A percentile compares a stretch with the other conserved stretches of the same genome.
These are phyloP conservation scores for Sarocladium kiliense DNA, from an alignment of 2,329 filamentous ascomycete species.

Conservation along the genomic window DNA sequence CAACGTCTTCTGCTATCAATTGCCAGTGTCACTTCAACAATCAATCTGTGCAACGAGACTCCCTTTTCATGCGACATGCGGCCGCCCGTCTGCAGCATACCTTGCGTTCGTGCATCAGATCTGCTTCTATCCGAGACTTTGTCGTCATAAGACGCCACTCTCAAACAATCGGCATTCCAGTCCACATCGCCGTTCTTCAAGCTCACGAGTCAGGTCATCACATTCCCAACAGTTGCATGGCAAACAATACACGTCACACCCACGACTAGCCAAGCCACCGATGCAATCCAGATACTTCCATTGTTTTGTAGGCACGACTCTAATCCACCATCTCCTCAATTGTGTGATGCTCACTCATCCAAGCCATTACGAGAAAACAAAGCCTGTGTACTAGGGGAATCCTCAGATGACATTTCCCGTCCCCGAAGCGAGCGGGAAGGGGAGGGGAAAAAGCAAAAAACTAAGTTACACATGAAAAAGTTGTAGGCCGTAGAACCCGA, in stretches of 20 bases:
- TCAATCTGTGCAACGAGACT: too few species aligned
- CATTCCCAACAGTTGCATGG: background rate
- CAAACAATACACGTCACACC: background rate
- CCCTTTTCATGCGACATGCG: too few species aligned
- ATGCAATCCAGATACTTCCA: background rate
- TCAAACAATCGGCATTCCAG: background rate
- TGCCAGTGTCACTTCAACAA: too few species aligned
- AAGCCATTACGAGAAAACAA: background rate
- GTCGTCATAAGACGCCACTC: background rate
- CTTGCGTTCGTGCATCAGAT: too few species aligned
- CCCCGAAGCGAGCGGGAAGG: background rate
- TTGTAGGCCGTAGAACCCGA: slow-evolving; percentile 6
- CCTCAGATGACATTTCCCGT: background rate
- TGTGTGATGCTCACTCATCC: background rate
- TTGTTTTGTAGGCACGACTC: slow-evolving; percentile 1
- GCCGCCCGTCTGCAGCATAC: too few species aligned
- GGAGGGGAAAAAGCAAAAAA: background rate
- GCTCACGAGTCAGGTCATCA: background rate
- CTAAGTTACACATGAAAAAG: slow-evolving; percentile 7
- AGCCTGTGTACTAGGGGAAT: background rate
- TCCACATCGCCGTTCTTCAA: background rate
- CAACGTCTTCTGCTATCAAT: too few species aligned
- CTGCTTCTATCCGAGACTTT: background rate
- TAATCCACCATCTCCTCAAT: too few species aligned
- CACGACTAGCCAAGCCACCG: too few species aligned